Evolutionary conservation across 2,329 filamentous ascomycete genomes (phyloP).

Genomic region (Diaporthe caulivora): DNA sequence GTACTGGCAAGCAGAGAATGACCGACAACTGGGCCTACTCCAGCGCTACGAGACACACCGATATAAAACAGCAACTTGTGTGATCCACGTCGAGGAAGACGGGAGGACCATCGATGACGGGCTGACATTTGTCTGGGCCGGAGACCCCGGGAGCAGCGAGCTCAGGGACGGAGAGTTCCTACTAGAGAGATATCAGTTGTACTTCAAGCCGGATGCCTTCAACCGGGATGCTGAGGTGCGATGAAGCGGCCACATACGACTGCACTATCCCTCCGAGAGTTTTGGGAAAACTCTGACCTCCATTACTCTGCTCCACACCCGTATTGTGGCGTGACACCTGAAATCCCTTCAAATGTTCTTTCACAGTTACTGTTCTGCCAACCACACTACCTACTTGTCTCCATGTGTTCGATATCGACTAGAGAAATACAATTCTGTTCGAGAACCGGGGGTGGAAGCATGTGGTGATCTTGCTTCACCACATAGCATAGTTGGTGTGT

Average conservation of each 20-base stretch:
- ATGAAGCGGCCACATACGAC: too few species aligned
- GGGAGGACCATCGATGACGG: neutral
- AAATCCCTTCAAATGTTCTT: too few species aligned
- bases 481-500: too few species aligned
- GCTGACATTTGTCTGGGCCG: conserved; percentile 16
- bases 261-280: too few species aligned
- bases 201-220: conserved; percentile 1
- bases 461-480: neutral
- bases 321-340: too few species aligned
- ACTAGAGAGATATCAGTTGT: conserved; percentile 17
- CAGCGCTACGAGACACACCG: conserved; percentile 14
- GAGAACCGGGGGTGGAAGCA: too few species aligned
- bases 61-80: neutral
- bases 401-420: too few species aligned
- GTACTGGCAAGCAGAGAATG: conserved; percentile 19
- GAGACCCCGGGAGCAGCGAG: conserved; percentile 1
- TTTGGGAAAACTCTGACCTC: too few species aligned
- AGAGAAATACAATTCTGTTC: too few species aligned
- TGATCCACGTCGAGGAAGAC: neutral
- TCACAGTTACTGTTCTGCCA: too few species aligned
- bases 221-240: neutral
- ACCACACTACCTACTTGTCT: too few species aligned
- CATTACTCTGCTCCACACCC: too few species aligned
- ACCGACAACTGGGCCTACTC: neutral
- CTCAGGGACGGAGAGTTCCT: neutral